phyloP scores from a whole-genome alignment of 2,329 filamentous ascomycete species.

The Pyrenochaeta sp. region DNA sequence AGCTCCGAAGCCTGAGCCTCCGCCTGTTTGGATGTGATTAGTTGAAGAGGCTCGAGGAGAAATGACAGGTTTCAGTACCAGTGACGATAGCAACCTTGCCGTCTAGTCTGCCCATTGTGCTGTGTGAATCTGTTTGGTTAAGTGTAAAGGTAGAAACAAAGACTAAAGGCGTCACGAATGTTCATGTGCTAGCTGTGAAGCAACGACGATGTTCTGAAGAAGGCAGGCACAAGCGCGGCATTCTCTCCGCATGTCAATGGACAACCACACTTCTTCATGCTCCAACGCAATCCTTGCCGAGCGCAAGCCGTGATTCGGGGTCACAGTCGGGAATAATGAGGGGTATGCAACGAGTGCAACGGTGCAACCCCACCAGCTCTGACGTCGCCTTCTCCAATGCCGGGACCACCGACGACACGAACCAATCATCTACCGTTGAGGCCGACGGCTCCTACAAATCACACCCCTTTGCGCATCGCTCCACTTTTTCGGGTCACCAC shows the following conservation, averaged over 20 bases:
- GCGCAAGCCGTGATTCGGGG: slow-evolving; percentile 7
- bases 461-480: not conserved
- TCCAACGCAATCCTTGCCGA: not conserved
- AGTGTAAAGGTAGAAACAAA: too few species aligned
- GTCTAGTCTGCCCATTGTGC: slow-evolving; percentile 53
- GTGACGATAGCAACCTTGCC: slow-evolving; percentile 66
- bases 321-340: slow-evolving; percentile 16
- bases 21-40: slow-evolving; percentile 53
- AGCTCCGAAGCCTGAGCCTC: slow-evolving; percentile 69
- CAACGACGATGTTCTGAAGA: not conserved
- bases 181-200: not conserved
- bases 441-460: slow-evolving; percentile 11
- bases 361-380: not conserved
- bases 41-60: slow-evolving; percentile 1
- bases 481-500: slow-evolving; percentile 13
- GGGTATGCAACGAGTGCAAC: too few species aligned
- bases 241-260: slow-evolving; percentile 12
- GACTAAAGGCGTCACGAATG: too few species aligned
- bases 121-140: too few species aligned
- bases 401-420: slow-evolving; percentile 15
- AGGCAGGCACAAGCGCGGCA: slow-evolving; percentile 1
- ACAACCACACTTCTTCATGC: not conserved
- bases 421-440: slow-evolving; percentile 15
- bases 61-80: slow-evolving; percentile 41
- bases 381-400: not conserved